phyloP scores from a whole-genome alignment of 495 filamentous ascomycete genomes.

The Penicillium tannophilum region DNA sequence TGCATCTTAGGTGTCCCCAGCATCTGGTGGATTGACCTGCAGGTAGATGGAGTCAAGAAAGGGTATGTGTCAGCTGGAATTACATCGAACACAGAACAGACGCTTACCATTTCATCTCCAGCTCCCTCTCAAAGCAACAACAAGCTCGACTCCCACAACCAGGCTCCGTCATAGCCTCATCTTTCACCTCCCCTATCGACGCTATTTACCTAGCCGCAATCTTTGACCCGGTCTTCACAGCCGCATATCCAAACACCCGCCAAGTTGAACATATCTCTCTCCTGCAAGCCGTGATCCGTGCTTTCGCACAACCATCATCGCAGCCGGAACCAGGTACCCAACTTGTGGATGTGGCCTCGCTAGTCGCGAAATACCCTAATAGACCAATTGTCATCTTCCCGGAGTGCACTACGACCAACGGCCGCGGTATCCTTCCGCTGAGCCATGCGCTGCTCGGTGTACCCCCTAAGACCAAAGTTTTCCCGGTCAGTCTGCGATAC shows the following conservation, averaged over 20 bases:
- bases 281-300: constrained; percentile 68
- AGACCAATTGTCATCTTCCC: constrained; percentile 84
- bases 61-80: constrained; percentile 54
- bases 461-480: constrained; percentile 69
- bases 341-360: constrained; percentile 60
- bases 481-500: constrained; percentile 87
- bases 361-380: constrained; percentile 68
- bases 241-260: constrained; percentile 70
- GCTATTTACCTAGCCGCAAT: constrained; percentile 94
- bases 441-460: constrained; percentile 69
- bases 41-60: constrained; percentile 92
- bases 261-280: constrained; percentile 77
- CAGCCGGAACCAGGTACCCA: constrained; percentile 47
- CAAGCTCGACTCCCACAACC: constrained; percentile 72
- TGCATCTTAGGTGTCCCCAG: constrained; percentile 80
- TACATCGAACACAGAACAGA: neutral
- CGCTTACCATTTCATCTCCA: constrained; percentile 19
- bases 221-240: constrained; percentile 93
- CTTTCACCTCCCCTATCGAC: constrained; percentile 90
- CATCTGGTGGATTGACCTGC: constrained; percentile 97
- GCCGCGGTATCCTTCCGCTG: constrained; percentile 84
- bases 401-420: constrained; percentile 92
- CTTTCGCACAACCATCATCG: constrained; percentile 63
- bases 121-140: constrained; percentile 60
- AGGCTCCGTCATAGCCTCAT: constrained; percentile 80